Conservation (phyloP, 225 moss, liverwort and hornwort genomes). For the Neckera pumila region DNA sequence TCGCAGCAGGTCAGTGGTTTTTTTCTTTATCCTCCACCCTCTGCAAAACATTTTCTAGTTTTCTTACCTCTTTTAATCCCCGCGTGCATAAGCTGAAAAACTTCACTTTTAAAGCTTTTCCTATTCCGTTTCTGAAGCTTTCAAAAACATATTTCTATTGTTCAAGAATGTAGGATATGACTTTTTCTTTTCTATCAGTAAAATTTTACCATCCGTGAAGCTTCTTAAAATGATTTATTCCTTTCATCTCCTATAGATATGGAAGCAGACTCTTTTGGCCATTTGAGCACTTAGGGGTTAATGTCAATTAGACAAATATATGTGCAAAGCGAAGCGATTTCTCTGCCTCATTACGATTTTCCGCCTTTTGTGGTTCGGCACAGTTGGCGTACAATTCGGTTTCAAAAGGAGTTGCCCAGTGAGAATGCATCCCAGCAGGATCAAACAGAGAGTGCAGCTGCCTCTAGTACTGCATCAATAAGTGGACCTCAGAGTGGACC, state of each 20-base stretch:
- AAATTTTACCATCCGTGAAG: not conserved
- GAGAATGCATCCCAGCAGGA: slow-evolving; percentile 35
- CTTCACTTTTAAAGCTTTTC: not conserved
- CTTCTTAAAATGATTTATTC: not conserved
- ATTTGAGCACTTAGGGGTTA: not conserved
- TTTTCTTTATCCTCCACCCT: not conserved
- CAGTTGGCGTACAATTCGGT: slow-evolving; percentile 93
- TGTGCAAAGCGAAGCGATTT: not conserved
- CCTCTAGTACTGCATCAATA: slow-evolving; percentile 31
- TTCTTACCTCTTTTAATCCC: not conserved
- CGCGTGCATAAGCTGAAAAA: not conserved
- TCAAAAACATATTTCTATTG: not conserved
- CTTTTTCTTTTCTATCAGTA: not conserved
- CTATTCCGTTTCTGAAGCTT: not conserved
- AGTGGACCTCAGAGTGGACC: slow-evolving; percentile 16
- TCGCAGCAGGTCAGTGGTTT: slow-evolving; percentile 39
- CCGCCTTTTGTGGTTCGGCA: not conserved
- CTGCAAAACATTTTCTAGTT: not conserved
- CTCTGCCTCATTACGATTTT: not conserved
- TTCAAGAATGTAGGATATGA: not conserved
- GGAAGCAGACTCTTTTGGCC: not conserved
- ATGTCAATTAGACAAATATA: not conserved
- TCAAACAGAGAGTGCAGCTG: slow-evolving; percentile 22
- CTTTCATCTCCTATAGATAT: not conserved
- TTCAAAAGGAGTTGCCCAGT: slow-evolving; percentile 56